These are phyloP conservation scores for Skeletonema grethae DNA, from an alignment of 108 stramenopile species.

Conservation along the genomic window DNA sequence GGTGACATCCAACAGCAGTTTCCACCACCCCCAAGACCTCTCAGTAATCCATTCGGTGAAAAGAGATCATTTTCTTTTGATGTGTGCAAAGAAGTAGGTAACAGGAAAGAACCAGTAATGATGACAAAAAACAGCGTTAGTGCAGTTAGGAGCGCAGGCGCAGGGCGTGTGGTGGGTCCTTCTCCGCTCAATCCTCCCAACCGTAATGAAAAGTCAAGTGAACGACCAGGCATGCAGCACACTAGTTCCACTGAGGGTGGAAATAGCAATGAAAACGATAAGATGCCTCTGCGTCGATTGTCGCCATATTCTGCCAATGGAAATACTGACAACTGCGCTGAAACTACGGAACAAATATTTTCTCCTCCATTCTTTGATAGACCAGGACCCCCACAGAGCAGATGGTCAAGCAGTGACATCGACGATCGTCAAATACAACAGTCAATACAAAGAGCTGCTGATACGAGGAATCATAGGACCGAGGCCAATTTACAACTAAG, in stretches of 20 bases:
- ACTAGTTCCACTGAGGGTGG: neutral
- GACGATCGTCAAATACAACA: constrained; percentile 1
- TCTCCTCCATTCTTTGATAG: neutral
- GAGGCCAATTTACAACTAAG: neutral
- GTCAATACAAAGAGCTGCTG: neutral
- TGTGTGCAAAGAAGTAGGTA: neutral
- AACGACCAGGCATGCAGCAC: neutral
- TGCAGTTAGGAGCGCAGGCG: neutral
- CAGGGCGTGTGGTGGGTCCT: neutral
- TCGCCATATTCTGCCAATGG: neutral
- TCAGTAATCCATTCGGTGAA: neutral
- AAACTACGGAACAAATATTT: neutral
- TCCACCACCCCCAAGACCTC: neutral
- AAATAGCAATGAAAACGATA: neutral
- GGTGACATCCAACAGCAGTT: neutral
- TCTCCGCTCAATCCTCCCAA: neutral
- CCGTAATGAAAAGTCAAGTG: neutral
- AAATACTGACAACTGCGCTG: neutral
- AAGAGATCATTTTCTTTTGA: neutral
- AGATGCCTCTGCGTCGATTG: neutral
- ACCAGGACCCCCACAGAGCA: neutral
- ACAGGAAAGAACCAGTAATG: neutral
- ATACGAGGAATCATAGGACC: neutral
- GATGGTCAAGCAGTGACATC: neutral
- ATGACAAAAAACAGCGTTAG: neutral